phyloP scores from a whole-genome alignment of 164 flowering plant species.

The Berberis vulgaris region DNA sequence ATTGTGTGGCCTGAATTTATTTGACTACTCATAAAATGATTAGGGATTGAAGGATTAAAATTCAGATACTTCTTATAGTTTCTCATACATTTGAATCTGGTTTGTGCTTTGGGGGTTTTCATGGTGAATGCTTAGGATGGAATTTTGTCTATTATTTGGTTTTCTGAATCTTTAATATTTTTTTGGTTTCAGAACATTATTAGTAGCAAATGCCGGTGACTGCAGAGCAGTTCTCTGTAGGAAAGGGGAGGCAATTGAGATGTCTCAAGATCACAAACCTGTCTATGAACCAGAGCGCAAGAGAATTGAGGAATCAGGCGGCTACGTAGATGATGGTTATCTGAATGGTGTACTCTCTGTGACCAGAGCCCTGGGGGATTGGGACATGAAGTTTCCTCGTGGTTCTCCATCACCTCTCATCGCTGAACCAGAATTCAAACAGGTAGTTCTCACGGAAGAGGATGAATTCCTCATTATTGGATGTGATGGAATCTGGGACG shows the following conservation, averaged over 20 bases:
- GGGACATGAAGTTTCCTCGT: conserved; percentile 71
- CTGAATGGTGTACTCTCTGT: conserved; percentile 76
- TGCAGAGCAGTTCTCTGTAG: conserved; percentile 88
- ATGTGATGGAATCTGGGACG: conserved; percentile 95
- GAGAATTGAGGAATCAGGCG: conserved; percentile 62
- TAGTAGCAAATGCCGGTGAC: conserved; percentile 91
- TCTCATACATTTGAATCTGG: too few species aligned
- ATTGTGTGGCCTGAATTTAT: too few species aligned
- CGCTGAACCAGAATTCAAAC: conserved; percentile 70
- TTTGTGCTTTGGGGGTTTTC: too few species aligned
- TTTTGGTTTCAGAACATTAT: conserved; percentile 37
- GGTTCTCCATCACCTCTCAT: conserved; percentile 73
- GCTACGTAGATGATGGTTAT: conserved; percentile 66
- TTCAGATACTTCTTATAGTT: too few species aligned
- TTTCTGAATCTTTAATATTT: not conserved
- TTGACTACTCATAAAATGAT: too few species aligned
- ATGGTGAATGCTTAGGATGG: too few species aligned
- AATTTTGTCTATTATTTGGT: not conserved
- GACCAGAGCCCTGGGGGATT: conserved; percentile 79
- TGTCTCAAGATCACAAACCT: conserved; percentile 84
- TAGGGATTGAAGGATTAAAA: too few species aligned
- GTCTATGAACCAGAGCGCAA: conserved; percentile 35
- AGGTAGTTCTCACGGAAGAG: conserved; percentile 50
- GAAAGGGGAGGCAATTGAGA: conserved; percentile 67
- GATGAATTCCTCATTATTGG: conserved; percentile 87